A percentile compares a stretch with the other conserved stretches of the same genome.
Conservation (phyloP, 1,139 yeast genomes). For the Nakaseomyces sp. region DNA sequence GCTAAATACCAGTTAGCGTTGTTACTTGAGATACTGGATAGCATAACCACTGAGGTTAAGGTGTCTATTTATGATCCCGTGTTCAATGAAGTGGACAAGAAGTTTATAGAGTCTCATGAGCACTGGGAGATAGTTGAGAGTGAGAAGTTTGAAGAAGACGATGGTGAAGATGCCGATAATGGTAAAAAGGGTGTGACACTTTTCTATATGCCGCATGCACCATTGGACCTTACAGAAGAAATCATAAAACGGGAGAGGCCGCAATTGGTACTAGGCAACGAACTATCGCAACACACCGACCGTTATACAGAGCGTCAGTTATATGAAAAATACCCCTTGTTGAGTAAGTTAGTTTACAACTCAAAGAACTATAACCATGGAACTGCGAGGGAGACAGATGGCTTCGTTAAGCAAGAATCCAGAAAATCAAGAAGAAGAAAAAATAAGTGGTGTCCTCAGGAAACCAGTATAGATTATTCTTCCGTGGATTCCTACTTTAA, state of each 20-base stretch:
- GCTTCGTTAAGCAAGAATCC: slow-evolving; percentile 23
- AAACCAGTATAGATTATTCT: slow-evolving; percentile 36
- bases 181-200: slow-evolving; percentile 27
- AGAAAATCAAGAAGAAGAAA: slow-evolving; percentile 31
- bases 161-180: not conserved
- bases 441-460: slow-evolving; percentile 26
- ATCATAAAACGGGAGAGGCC: slow-evolving; percentile 36
- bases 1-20: slow-evolving; percentile 62
- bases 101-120: slow-evolving; percentile 27
- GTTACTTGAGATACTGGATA: slow-evolving; percentile 34
- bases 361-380: slow-evolving; percentile 8
- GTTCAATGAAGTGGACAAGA: slow-evolving; percentile 40
- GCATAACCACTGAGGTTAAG: slow-evolving; percentile 16
- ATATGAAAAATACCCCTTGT: slow-evolving; percentile 35
- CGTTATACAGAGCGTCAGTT: slow-evolving; percentile 39
- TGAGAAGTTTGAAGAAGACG: slow-evolving; percentile 12
- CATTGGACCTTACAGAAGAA: slow-evolving; percentile 46
- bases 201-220: slow-evolving; percentile 69
- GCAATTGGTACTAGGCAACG: slow-evolving; percentile 39
- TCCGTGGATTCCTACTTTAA: slow-evolving; percentile 34
- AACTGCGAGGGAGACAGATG: slow-evolving; percentile 13
- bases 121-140: slow-evolving; percentile 23
- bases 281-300: slow-evolving; percentile 45
- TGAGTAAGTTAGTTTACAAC: slow-evolving; percentile 38
- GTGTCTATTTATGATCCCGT: slow-evolving; percentile 60